A percentile compares a stretch with the other conserved stretches of the same genome.
These are phyloP conservation scores for Voacanga thouarsii DNA, from an alignment of 257 asterid species.

Conservation along the genomic window DNA sequence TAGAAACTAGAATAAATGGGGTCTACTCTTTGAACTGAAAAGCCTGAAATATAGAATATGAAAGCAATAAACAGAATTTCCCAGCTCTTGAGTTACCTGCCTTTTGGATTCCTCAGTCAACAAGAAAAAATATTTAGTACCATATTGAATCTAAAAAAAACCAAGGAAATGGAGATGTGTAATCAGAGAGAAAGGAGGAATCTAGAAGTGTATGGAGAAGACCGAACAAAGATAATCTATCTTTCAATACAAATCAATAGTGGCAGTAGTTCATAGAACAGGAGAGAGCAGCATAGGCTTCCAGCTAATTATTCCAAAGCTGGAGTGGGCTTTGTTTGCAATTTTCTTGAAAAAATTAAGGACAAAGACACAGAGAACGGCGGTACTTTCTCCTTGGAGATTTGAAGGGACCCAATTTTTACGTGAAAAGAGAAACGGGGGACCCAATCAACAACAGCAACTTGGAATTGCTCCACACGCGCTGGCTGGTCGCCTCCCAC, in stretches of 20 bases:
- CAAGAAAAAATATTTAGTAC: conserved; percentile 1
- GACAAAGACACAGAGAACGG: neutral
- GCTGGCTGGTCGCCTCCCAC: no score
- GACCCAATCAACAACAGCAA: neutral
- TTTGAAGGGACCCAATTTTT: no score
- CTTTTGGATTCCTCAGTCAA: conserved; percentile 11
- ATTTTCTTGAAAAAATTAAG: neutral
- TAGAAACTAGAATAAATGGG: no score
- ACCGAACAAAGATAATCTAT: neutral
- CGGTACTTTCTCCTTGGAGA: no score
- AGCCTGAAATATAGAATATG: neutral
- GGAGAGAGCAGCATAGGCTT: neutral
- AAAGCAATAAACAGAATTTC: neutral
- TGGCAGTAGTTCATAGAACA: neutral
- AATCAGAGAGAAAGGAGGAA: neutral
- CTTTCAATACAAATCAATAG: no score
- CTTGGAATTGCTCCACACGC: neutral
- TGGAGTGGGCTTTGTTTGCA: neutral
- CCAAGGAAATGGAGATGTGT: neutral
- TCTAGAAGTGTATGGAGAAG: neutral
- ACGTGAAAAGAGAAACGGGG: no score
- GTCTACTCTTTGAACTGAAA: neutral
- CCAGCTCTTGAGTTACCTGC: neutral
- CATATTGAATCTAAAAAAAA: neutral
- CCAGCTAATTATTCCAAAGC: neutral